These are phyloP conservation scores for Alternaria viburni DNA, from an alignment of 2,329 filamentous ascomycete species.

Conservation along the genomic window DNA sequence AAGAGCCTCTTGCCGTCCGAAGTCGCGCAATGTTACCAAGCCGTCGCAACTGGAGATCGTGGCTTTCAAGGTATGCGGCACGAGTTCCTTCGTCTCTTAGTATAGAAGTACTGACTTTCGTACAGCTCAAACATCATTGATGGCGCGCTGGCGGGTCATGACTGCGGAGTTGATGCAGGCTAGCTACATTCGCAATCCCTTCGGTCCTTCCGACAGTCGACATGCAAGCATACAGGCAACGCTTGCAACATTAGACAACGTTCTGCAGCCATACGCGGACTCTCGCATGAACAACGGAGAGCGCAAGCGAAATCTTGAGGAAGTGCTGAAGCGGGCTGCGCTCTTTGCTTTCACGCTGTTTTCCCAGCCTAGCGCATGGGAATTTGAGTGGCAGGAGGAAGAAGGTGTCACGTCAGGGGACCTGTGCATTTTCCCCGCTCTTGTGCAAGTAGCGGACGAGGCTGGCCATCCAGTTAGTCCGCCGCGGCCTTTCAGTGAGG, in stretches of 20 bases:
- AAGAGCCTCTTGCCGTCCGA: slow-evolving; percentile 39
- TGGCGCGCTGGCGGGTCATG: slow-evolving; percentile 40
- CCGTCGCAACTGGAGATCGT: slow-evolving; percentile 16
- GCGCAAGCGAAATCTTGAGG: slow-evolving; percentile 40
- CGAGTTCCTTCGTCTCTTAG: rapidly evolving
- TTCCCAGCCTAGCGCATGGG: slow-evolving; percentile 42
- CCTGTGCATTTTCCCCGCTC: slow-evolving; percentile 44
- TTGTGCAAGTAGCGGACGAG: slow-evolving; percentile 44
- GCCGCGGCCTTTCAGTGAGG: slow-evolving; percentile 39
- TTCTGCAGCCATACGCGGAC: slow-evolving; percentile 38
- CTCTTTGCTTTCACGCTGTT: slow-evolving; percentile 46
- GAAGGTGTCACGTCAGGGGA: slow-evolving; percentile 31
- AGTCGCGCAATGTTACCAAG: slow-evolving; percentile 26
- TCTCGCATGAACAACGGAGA: slow-evolving; percentile 34
- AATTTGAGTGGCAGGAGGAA: slow-evolving; percentile 43
- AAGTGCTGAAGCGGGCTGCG: slow-evolving; percentile 44
- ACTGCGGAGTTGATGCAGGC: slow-evolving; percentile 39
- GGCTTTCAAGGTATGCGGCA: slow-evolving; percentile 22
- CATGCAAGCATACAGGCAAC: slow-evolving; percentile 29
- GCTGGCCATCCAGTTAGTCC: slow-evolving; percentile 30
- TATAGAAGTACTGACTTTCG: background rate
- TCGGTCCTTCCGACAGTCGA: slow-evolving; percentile 34
- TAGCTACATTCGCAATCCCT: slow-evolving; percentile 31
- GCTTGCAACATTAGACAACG: slow-evolving; percentile 27
- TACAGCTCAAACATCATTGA: slow-evolving; percentile 23